Base-by-base conservation (phyloP, 331 rosid species). In the Spiraea crenata region DNA sequence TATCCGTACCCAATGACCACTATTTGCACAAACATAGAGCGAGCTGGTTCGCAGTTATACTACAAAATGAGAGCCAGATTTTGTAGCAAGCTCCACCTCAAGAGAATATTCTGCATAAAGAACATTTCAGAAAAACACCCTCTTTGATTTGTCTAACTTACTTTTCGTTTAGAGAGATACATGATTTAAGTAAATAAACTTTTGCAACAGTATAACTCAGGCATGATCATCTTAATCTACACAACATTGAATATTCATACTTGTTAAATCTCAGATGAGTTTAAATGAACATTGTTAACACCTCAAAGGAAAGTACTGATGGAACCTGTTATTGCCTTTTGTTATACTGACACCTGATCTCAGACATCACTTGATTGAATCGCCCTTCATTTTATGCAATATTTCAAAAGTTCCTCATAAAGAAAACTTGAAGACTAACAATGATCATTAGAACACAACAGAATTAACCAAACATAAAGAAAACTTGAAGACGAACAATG, bases 51-150 rank as follows among this genome's bases (percentile, higher is more conserved):
- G 47, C 48, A 35, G 34, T 48, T 50, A 38, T 11, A 51, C 3
- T 38, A 45, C 19, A 67, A 67, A 51, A 44, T 39, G 13, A 50
- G 35, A 61, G n/a, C 20, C 37, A 40, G n/a, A 51, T 40, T 38
- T 35, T 51, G 37, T 37, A 60, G 40, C 65, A n/a, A n/a, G 25
- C 20, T 25, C 19, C 38, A 35, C 39, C 39, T 55, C 47, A 45
- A 50, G 13, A 34, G 38, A 42, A 58, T 58, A 35, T 13, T 5
- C 5, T 34, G 64, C 38, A 25, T 7, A 64, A 45, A 39, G 17
- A 64, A 31, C 72, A 38, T 68, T 52, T 54, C 25, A 46, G 49
- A 55, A 55, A 44, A 67, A 51, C 9, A 41, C 31, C n/a, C 25
- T 55, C 42, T 5, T 45, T 20, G 74, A 70, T 44, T 40, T 5